Conservation (phyloP, 495 filamentous ascomycete species). For the Penicillium tannophilum region DNA sequence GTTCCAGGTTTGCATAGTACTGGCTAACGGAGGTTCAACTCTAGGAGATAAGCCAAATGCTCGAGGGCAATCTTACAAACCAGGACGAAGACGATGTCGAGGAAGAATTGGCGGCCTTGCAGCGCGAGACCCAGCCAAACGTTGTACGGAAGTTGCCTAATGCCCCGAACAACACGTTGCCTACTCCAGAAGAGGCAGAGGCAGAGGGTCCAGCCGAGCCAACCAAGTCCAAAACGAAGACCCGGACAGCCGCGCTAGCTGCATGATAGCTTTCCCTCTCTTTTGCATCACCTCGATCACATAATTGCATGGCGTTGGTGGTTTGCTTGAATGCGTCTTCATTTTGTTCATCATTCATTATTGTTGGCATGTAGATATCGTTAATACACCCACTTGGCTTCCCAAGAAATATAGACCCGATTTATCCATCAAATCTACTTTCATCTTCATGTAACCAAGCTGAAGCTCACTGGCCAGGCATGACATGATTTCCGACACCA, state of each 20-base stretch:
- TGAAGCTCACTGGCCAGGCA: constrained; percentile 39
- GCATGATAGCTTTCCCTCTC: constrained; percentile 18
- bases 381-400: constrained; percentile 12
- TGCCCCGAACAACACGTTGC: constrained; percentile 52
- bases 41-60: constrained; percentile 87
- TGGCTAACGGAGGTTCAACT: constrained; percentile 12
- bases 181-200: constrained; percentile 25
- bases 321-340: constrained; percentile 8
- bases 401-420: background rate
- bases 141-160: constrained; percentile 48
- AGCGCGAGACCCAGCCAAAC: constrained; percentile 58
- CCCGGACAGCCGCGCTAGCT: constrained; percentile 35
- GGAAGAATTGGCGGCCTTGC: constrained; percentile 83
- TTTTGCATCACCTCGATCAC: constrained; percentile 18
- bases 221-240: constrained; percentile 41
- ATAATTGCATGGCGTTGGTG: constrained; percentile 36
- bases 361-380: constrained; percentile 14
- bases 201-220: constrained; percentile 37
- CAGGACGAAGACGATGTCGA: constrained; percentile 98
- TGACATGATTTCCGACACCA: constrained; percentile 40
- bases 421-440: background rate
- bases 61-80: constrained; percentile 80
- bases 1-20: constrained; percentile 7
- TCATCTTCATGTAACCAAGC: background rate
- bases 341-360: constrained; percentile 19